phyloP scores from a whole-genome alignment of 768 basidiomycete genomes.

The Termitomyces sp. region DNA sequence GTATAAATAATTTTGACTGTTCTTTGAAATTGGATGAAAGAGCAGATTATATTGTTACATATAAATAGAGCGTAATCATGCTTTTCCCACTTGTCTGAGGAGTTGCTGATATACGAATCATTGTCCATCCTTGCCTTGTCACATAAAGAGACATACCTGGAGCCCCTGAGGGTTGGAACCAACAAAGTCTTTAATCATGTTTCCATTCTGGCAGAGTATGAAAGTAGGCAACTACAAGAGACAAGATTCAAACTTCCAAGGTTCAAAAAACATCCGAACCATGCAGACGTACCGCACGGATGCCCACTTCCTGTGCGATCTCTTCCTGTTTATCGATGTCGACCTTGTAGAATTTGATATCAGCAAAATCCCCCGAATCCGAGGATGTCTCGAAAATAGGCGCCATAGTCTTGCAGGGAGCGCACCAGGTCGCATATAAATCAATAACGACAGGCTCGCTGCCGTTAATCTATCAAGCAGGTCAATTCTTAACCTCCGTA shows the following conservation, averaged over 20 bases:
- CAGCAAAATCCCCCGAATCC: constrained; percentile 19
- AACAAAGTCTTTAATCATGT: constrained; percentile 31
- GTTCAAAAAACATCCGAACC: neutral
- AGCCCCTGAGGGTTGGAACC: constrained; percentile 42
- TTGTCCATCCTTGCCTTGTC: neutral
- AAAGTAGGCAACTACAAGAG: constrained; percentile 29
- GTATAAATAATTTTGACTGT: too few species aligned
- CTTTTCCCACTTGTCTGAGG: neutral
- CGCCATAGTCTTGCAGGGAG: constrained; percentile 61
- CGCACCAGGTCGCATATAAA: constrained; percentile 79
- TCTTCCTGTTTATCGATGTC: constrained; percentile 58
- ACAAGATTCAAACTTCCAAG: neutral
- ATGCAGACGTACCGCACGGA: constrained; percentile 8
- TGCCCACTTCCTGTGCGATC: constrained; percentile 45
- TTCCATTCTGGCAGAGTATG: constrained; percentile 29
- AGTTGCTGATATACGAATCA: neutral
- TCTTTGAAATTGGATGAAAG: too few species aligned
- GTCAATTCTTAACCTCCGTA: neutral
- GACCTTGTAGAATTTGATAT: constrained; percentile 64
- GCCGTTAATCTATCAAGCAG: constrained; percentile 45
- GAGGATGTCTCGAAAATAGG: constrained; percentile 62
- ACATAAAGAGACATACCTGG: constrained; percentile 25
- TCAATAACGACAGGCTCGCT: constrained; percentile 51
- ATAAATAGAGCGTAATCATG: neutral
- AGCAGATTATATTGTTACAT: too few species aligned